Base-by-base conservation (phyloP, 2,329 filamentous ascomycete genomes). In the Phyllosticta ampelicida region DNA sequence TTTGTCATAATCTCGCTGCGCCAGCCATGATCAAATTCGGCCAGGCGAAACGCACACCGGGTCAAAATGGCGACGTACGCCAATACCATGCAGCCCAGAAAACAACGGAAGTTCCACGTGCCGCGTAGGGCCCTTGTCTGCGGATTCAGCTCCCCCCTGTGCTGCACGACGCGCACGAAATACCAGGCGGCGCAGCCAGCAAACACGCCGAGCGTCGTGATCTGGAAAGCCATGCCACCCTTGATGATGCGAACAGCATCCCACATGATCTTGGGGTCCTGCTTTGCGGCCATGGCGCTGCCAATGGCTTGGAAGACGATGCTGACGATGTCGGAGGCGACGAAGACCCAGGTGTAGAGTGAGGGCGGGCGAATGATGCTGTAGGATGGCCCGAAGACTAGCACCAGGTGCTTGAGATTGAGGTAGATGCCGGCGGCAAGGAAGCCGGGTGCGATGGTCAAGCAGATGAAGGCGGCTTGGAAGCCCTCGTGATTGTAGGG, bases 281-380 rank as follows among this genome's bases (percentile, higher is more conserved):
- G 65, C 3, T 62, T 75, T 0, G 82, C 80, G 1, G 83, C 80
- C 51, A 83, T 72, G 54, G 77, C 81, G 59, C 82, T 82, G 11
- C 81, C 81, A 8, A 74, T 74, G 4, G 79, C 80, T 66, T 85
- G 82, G 4, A 84, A 69, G 11, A 81, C 62, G n/a, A 86, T 75
- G n/a, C 78, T 80, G 56, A 81, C 63, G 49, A 84, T 62, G 62
- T 85, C 83, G 64, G 78, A 81, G n/a, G 71, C 65, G 62, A 85
- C 79, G 69, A 85, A 85, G 60, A 84, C 76, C 67, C 77, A 77
- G 10, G 81, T 82, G 66, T 83, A 84, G 55, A 44, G 36, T 1
- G 76, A 67, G 5, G 61, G 63, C 0, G 70, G 66, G 6, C 61
- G 61, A 2, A 73, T 61, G 21, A 66, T 61, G 1, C 67, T 70